Evolutionary conservation across 2,329 filamentous ascomycete species (phyloP), one percentile per base, ranked within the genome.

Genomic region (Pseudocercospora macadamiae): DNA sequence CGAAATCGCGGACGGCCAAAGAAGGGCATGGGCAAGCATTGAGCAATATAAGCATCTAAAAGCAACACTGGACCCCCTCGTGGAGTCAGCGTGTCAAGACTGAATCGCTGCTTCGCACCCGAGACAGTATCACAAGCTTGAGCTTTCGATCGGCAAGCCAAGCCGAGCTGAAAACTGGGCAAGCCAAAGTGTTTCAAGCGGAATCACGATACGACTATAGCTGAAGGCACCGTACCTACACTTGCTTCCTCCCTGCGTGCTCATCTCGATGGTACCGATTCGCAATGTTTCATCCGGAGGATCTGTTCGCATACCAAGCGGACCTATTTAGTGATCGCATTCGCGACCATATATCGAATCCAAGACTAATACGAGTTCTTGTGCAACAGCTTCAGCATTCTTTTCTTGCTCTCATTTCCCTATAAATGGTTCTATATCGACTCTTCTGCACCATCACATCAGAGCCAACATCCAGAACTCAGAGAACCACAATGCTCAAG

Each of bases 401-500:
- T 36, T 4, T 34, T 10, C 18, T 10, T 37, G 30, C 21, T 12
- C 32, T 21, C 18, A 37, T 5, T 7, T 12, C 10, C 14, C 25
- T 14, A 42, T 25, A 19, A 12, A 16, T n/a, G n/a, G n/a, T n/a
- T n/a, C n/a, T n/a, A n/a, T n/a, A n/a, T n/a, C n/a, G n/a, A n/a
- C n/a, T n/a, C n/a, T n/a, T n/a, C n/a, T n/a, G n/a, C n/a, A n/a
- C n/a, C n/a, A n/a, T n/a, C 10, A 23, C 10, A 28, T 5, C 21
- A 28, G 12, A n/a, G 21, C 25, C 47, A 47, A 54, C 39, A 16
- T n/a, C n/a, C 14, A 48, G 12, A 28, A 16, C 25, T 8, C 16
- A 16, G 7, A 34, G 6, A 52, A 14, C 19, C 56, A 51, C 19
- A 7, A 54, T 58, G 56, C 18, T 49, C 19, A 23, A 16, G 16